Evolutionary conservation across 768 basidiomycete species (phyloP).

Genomic region (Psilocybe subaeruginosa): DNA sequence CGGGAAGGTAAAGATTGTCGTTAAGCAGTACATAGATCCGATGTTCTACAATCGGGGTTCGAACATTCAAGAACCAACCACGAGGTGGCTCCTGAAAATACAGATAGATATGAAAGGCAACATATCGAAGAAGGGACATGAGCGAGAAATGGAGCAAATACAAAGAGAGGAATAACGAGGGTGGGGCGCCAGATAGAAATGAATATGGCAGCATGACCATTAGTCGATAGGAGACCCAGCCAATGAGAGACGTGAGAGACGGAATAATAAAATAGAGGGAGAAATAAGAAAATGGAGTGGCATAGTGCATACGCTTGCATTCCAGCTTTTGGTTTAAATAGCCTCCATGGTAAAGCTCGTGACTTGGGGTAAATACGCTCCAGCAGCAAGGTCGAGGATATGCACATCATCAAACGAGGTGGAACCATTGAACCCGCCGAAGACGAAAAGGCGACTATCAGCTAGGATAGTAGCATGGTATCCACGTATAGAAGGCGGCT

Average conservation of each 20-base stretch:
- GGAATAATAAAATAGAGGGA: not conserved
- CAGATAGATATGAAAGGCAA: not conserved
- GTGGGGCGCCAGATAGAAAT: no score
- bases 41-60: not conserved
- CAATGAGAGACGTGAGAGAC: not conserved
- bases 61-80: not conserved
- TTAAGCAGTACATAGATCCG: not conserved
- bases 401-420: constrained; percentile 86
- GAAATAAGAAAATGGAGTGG: not conserved
- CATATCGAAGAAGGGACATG: not conserved
- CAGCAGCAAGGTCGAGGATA: constrained; percentile 83
- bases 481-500: constrained; percentile 72
- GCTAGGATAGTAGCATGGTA: constrained; percentile 85
- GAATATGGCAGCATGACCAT: no score
- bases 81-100: not conserved
- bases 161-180: not conserved
- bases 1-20: not conserved
- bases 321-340: not conserved
- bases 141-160: not conserved
- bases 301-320: not conserved
- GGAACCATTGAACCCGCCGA: constrained; percentile 88
- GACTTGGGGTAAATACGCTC: constrained; percentile 89
- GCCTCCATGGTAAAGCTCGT: constrained; percentile 69
- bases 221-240: not conserved
- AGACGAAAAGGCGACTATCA: constrained; percentile 83